Evolutionary conservation across 768 basidiomycete species (phyloP).

Genomic region (Pleurotus ostreatus): DNA sequence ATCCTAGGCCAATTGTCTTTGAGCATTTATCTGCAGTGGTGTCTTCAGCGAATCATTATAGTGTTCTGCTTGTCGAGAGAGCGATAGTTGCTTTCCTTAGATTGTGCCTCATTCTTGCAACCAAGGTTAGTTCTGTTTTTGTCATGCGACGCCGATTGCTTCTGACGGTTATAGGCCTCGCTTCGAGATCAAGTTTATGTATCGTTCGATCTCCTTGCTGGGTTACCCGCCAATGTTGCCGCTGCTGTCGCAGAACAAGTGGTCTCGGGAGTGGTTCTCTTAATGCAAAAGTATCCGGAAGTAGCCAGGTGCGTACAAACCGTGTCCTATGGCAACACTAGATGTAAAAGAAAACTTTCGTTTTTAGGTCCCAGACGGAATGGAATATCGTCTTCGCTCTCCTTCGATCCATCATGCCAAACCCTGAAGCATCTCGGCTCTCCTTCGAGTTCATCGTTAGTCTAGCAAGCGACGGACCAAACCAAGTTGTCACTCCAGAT

Average conservation of each 20-base stretch:
- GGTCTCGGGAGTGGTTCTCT: constrained; percentile 72
- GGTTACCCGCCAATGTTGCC: constrained; percentile 71
- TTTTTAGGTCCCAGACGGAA: constrained; percentile 79
- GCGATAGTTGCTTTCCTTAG: constrained; percentile 87
- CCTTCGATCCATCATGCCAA: constrained; percentile 78
- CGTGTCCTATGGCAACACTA: neutral
- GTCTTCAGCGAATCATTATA: constrained; percentile 74
- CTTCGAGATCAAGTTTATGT: constrained; percentile 93
- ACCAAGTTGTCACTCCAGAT: constrained; percentile 63
- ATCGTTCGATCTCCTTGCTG: constrained; percentile 85
- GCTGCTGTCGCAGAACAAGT: constrained; percentile 89
- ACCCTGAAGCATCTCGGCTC: constrained; percentile 82
- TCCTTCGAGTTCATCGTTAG: constrained; percentile 76
- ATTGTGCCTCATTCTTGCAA: constrained; percentile 78
- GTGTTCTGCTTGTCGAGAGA: constrained; percentile 87
- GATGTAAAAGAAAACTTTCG: constrained; percentile 1
- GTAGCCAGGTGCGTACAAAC: constrained; percentile 55
- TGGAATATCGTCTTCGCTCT: constrained; percentile 93
- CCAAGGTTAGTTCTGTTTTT: constrained; percentile 48
- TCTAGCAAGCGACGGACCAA: constrained; percentile 60
- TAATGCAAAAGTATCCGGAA: constrained; percentile 72
- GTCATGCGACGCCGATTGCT: constrained; percentile 6
- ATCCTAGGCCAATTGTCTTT: constrained; percentile 84
- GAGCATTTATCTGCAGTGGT: constrained; percentile 87
- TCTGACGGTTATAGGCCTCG: constrained; percentile 45